Percentiles rank a stretch among this genome's conserved stretches.
These are phyloP conservation scores for Penicillium simplicissimum DNA, from an alignment of 495 filamentous ascomycete species.

Conservation along the genomic window DNA sequence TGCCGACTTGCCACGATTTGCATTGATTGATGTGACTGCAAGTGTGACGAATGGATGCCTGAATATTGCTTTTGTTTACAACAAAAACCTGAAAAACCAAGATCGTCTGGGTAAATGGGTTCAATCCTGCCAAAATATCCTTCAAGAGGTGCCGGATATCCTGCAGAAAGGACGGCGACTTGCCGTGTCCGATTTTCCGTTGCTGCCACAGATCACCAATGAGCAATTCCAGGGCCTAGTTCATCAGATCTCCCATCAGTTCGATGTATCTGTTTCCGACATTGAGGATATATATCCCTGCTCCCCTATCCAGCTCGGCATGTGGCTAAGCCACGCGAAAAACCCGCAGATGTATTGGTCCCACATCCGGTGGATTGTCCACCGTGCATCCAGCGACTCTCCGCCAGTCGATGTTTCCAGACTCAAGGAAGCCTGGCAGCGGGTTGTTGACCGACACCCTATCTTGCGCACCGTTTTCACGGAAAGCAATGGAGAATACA, in stretches of 20 bases:
- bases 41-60: too few species aligned
- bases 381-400: background rate
- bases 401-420: background rate
- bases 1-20: background rate
- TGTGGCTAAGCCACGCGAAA: background rate
- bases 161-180: too few species aligned
- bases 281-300: constrained; percentile 1
- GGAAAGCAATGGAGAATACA: background rate
- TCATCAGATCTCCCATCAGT: constrained; percentile 13
- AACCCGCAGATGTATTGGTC: background rate
- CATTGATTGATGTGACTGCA: background rate
- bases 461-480: background rate
- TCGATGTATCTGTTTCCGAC: constrained; percentile 27
- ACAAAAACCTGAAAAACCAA: too few species aligned
- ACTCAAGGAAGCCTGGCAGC: background rate
- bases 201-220: too few species aligned
- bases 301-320: constrained; percentile 1
- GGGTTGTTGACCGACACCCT: background rate
- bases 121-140: too few species aligned
- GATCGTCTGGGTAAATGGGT: too few species aligned
- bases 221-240: background rate
- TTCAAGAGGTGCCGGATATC: too few species aligned
- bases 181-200: too few species aligned
- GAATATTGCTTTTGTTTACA: too few species aligned
- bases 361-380: background rate